These are phyloP conservation scores for Trichomonas tenax DNA, from an alignment of 208 protist genomes.

Conservation along the genomic window DNA sequence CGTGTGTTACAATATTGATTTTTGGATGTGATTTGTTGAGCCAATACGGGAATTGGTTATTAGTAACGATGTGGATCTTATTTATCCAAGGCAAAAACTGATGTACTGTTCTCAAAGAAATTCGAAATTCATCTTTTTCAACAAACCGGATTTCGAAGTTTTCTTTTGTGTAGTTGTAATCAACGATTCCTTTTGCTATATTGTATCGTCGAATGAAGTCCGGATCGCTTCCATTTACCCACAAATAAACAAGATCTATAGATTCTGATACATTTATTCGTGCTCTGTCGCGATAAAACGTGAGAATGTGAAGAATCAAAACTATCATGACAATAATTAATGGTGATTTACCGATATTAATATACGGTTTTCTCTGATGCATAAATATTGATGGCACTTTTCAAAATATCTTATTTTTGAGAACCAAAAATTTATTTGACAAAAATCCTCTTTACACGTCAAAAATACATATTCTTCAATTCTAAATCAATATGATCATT, in stretches of 20 bases:
- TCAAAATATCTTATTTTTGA: too few relatives aligned
- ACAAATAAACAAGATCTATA: neutral
- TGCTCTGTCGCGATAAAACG: too few relatives aligned
- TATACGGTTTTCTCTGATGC: too few relatives aligned
- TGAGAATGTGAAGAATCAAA: too few relatives aligned
- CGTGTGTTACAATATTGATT: neutral
- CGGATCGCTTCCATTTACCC: neutral
- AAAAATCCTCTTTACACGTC: too few relatives aligned
- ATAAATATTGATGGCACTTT: too few relatives aligned
- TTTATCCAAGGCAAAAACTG: neutral
- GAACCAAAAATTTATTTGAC: too few relatives aligned
- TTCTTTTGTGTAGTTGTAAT: neutral
- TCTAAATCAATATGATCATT: too few relatives aligned
- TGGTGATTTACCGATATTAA: too few relatives aligned
- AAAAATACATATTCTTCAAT: too few relatives aligned
- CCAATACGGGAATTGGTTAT: neutral
- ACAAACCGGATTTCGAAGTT: neutral
- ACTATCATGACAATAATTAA: too few relatives aligned
- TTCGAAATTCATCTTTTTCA: neutral
- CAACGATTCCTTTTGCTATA: neutral
- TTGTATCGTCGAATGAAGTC: neutral
- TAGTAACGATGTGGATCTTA: neutral
- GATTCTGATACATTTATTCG: neutral
- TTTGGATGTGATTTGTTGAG: neutral
- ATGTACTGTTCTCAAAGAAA: neutral